Conservation (phyloP, 1,139 yeast species). For the Chernovozyma sophiae-reginae region DNA sequence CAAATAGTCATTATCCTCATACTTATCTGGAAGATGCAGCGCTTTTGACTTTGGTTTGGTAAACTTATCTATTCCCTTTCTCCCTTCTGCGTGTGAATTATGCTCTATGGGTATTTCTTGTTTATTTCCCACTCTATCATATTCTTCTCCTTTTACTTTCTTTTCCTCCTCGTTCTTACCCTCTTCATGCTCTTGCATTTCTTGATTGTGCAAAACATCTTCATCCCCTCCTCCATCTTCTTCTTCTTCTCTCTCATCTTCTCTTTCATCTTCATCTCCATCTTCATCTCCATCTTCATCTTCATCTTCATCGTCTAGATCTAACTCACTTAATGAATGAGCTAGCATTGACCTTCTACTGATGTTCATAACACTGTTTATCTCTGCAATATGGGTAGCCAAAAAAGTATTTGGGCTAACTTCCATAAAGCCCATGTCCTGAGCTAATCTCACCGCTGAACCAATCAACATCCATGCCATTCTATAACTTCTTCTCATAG, state of each 20-base stretch:
- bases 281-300: conserved; percentile 9
- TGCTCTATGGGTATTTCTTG: not conserved
- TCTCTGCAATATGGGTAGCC: conserved; percentile 83
- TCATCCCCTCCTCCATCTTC: conserved; percentile 15
- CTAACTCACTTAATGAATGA: conserved; percentile 62
- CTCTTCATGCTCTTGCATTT: conserved; percentile 24
- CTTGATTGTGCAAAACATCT: conserved; percentile 6
- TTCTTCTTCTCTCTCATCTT: conserved; percentile 25
- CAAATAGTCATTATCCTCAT: conserved; percentile 24
- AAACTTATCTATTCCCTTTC: not conserved
- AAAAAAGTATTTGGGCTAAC: conserved; percentile 68
- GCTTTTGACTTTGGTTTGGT: conserved; percentile 2
- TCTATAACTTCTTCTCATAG: conserved; percentile 80
- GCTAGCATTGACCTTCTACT: conserved; percentile 67
- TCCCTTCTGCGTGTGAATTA: not conserved
- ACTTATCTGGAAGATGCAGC: conserved; percentile 12
- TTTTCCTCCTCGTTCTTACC: conserved; percentile 20
- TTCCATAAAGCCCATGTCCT: conserved; percentile 79
- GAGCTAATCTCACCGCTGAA: conserved; percentile 79
- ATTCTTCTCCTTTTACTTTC: conserved; percentile 13
- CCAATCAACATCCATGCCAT: conserved; percentile 96
- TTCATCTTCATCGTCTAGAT: conserved; percentile 46
- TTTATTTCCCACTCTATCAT: not conserved
- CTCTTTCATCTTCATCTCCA: conserved; percentile 28
- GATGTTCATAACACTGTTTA: conserved; percentile 67